These are phyloP conservation scores for Globisporangium carolinianum DNA, from an alignment of 352 stramenopile genomes.

Conservation along the genomic window DNA sequence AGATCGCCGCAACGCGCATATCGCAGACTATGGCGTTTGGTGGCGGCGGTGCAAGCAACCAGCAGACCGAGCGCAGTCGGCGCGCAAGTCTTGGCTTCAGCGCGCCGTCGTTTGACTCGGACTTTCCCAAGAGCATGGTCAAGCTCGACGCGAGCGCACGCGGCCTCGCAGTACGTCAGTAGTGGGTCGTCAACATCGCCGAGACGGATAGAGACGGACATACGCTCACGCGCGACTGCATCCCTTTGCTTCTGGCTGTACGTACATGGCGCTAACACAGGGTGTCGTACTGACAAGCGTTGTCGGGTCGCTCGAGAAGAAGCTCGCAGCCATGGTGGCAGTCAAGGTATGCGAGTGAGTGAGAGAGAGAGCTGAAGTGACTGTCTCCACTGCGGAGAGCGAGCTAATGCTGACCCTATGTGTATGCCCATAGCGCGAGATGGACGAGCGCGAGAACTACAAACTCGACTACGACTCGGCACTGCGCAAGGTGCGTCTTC, in stretches of 20 bases:
- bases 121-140: conserved; percentile 17
- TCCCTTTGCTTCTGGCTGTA: too few relatives aligned
- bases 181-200: too few relatives aligned
- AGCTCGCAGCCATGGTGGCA: conserved; percentile 23
- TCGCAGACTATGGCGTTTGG: too few relatives aligned
- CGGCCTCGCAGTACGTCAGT: conserved; percentile 8
- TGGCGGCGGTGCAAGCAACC: too few relatives aligned
- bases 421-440: conserved; percentile 13
- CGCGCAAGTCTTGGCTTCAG: neutral
- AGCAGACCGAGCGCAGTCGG: too few relatives aligned
- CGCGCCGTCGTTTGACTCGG: conserved; percentile 11
- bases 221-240: too few relatives aligned
- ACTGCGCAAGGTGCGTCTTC: conserved; percentile 15
- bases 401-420: too few relatives aligned
- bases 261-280: too few relatives aligned
- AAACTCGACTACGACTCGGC: conserved; percentile 26
- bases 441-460: conserved; percentile 21
- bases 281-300: conserved; percentile 8
- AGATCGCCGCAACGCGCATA: too few relatives aligned
- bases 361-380: too few relatives aligned
- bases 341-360: conserved; percentile 12
- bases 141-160: conserved; percentile 9
- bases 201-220: too few relatives aligned
- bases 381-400: too few relatives aligned
- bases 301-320: conserved; percentile 28